Base-by-base conservation (phyloP, 202 grass and related monocot species). In the Setaria italica region DNA sequence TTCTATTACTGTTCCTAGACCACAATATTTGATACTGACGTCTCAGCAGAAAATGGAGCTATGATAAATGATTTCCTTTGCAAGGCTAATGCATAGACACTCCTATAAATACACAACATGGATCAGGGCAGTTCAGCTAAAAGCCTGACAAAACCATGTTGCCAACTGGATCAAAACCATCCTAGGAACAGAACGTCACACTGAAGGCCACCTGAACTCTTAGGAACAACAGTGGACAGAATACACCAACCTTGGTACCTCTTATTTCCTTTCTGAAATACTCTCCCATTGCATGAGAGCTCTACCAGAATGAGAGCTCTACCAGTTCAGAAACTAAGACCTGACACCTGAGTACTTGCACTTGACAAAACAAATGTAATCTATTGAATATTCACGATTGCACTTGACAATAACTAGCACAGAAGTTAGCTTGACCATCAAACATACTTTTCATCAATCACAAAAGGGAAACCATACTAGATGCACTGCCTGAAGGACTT, bases 211-310 rank as follows among this genome's bases (percentile, higher is more conserved):
- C 30, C 2, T 50, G 14, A 80, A 32, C 76, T 30, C 41, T 34
- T 81, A 67, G 16, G 20, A 66, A 90, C 72, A 59, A 9, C 49
- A 68, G n/a, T 60, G 80, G 79, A 60, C 54, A 86, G 55, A 80
- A 74, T 10, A 59, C 56, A 59, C 56, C 56, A 59, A 62, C 21
- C 58, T 62, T 62, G 58, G 58, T 62, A 62, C 67, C 37, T 62
- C 53, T 9, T 66, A 32, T 85, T 63, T 11, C 55, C 21, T 59
- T 87, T 65, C 48, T 53, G 47, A 84, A 63, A 76, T 70, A 76
- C 57, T 39, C 30, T 41, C 55, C 46, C 35, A 37, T 84, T 63
- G 70, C 72, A 60, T 53, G 16, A 81, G 76, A 72, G 63, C 55
- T 84, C 59, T 47, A 82, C 39, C 45, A 87, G 60, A 58, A 84